Conservation (phyloP, 1,284 basidiomycete genomes). For the Trichosporon sp. region DNA sequence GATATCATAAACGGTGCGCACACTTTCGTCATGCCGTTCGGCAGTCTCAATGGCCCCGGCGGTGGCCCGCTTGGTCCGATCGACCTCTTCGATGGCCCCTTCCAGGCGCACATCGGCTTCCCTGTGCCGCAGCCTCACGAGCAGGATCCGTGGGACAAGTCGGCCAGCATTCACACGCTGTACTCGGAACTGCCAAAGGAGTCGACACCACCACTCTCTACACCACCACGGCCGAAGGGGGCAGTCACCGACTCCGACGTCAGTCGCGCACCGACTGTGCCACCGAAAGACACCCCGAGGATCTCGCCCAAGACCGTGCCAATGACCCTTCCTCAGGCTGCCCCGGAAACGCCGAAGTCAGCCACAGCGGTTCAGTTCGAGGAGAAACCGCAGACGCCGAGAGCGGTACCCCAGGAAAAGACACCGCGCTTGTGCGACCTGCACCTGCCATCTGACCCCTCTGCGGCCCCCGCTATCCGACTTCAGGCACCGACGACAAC, state of each 20-base stretch:
- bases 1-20: not conserved
- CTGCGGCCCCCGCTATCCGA: not conserved
- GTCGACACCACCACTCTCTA: not conserved
- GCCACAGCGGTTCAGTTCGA: not conserved
- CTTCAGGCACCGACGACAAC: not conserved
- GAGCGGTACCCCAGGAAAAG: not conserved
- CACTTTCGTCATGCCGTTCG: not conserved
- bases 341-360: not conserved
- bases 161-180: not conserved
- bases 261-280: not conserved
- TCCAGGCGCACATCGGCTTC: not conserved
- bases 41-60: not conserved
- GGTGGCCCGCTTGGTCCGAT: not conserved
- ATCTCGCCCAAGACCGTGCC: not conserved
- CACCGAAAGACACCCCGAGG: conserved; percentile 56
- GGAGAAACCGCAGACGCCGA: not conserved
- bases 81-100: not conserved
- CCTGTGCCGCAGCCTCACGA: not conserved
- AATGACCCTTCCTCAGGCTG: no score
- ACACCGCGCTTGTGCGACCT: not conserved
- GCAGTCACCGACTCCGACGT: no score
- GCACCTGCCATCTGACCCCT: not conserved
- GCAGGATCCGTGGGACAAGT: not conserved
- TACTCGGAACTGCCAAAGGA: not conserved
- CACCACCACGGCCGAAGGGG: not conserved